Evolutionary conservation across 208 protist species (phyloP), one percentile per base, ranked within the genome.

Genomic region (Wallacemonas sp.): DNA sequence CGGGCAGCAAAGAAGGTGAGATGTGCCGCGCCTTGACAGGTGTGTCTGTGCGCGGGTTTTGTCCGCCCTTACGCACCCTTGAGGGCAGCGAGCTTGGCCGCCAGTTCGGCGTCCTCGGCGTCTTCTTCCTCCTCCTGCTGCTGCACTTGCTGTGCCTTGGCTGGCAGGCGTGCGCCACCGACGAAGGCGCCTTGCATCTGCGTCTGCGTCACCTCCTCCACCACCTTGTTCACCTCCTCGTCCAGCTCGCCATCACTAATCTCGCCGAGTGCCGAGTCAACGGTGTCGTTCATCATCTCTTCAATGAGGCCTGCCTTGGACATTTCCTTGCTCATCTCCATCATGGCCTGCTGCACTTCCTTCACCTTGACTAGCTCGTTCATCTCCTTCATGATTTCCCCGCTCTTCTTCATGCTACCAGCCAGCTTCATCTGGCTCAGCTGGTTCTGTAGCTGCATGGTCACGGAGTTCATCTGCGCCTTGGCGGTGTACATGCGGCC

Each of bases 221-320:
- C 80, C 39, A 95, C 87, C 73, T 95, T 93, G 67, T 68, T 83
- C 13, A 97, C 88, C 67, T 97, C 90, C 10, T 90, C 84, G 34
- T 97, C 92, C 24, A 94, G 76, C 64, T 94, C 92, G 12, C 73
- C 78, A 55, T 97, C 87, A 46, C 79, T 89, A 63, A 96, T 88
- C 17, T 91, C 84, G 33, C 90, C 89, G 9, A 96, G 66, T 6
- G 77, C 87, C 53, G 76, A 65, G 65, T 97, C 92, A 29, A 97
- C 74, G 9, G 85, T 83, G 71, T 97, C 92, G 50, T 88, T 89
- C 70, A 94, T 87, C 75, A 93, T 94, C 61, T 93, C 88, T 50
- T 97, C 89, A 50, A 97, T 93, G 8, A 97, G 41, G 3, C 92
- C 92, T n/a, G 87, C 82, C 68, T 94, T 95, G 39, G 72, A 73